Base-by-base conservation (phyloP, 2,329 filamentous ascomycete genomes). In the Colletotrichum nymphaeae region DNA sequence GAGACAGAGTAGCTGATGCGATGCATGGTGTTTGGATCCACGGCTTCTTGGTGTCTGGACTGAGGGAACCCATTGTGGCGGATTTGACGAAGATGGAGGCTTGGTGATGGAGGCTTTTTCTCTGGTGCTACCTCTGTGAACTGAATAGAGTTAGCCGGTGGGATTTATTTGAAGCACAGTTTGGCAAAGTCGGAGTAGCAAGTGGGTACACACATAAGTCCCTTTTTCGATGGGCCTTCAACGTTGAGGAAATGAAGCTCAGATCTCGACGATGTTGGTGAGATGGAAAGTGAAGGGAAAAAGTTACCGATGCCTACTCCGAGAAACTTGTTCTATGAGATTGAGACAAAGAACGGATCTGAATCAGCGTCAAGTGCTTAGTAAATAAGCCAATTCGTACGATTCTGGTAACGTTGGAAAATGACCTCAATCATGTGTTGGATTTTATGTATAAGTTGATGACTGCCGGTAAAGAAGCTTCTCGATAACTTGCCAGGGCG, bases 11-110 rank as follows among this genome's bases (percentile, higher is more conserved):
- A 63, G 88, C 85, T 3, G 91, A 94, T 78, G 91, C 89, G 72
- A 94, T 87, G 74, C 94, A 87, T 30, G 94, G 93, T 22, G 94
- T 95, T 80, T 92, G 85, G 73, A 91, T 88, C 92, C 93, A 95
- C 69, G 93, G 91, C 64, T 84, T 80, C 74, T 81, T 84, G 22
- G 81, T 78, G 28, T 84, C 82, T 28, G 79, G 75, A 11, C 77
- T 76, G 56, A 83, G 79, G 26, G 85, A 86, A 59, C 83, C 84
- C 85, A 87, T 87, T 68, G 53, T 78, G 71, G 16, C 37, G 16
- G 37, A 19, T 19, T 42, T 42, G 37, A 19, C 37, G 16, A 19
- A 16, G 37, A 5, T 19, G 2, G 37, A 42, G 16, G 37, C 37
- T 42, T 42, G 16, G 37, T 42, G 37, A 42, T 8, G 42, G 19